Conservation (phyloP, 495 filamentous ascomycete genomes). For the Cairneyella variabilis region DNA sequence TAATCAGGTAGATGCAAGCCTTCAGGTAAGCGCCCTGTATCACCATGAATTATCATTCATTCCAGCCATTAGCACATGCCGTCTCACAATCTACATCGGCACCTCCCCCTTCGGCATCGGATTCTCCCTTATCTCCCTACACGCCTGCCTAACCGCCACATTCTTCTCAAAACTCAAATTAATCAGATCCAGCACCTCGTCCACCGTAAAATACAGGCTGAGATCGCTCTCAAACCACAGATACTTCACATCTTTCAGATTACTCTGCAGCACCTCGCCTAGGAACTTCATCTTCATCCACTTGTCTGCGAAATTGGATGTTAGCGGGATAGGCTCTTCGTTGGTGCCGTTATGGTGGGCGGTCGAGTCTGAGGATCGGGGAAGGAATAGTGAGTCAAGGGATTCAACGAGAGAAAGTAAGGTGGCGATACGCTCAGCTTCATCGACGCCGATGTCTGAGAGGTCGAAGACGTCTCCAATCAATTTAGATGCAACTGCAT, state of each 20-base stretch:
- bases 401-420: slow-evolving; percentile 68
- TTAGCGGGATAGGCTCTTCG: slow-evolving; percentile 50
- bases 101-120: neutral
- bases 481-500: slow-evolving; percentile 75
- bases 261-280: slow-evolving; percentile 83
- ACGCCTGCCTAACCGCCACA: slow-evolving; percentile 66
- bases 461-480: slow-evolving; percentile 85
- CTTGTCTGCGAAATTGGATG: slow-evolving; percentile 70
- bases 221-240: slow-evolving; percentile 85
- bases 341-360: slow-evolving; percentile 7
- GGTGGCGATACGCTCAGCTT: slow-evolving; percentile 72
- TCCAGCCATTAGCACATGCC: neutral
- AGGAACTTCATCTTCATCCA: slow-evolving; percentile 93
- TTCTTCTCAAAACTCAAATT: slow-evolving; percentile 88
- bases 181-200: slow-evolving; percentile 87
- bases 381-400: slow-evolving; percentile 73
- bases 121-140: slow-evolving; percentile 67
- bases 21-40: no score
- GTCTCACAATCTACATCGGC: neutral
- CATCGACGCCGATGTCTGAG: slow-evolving; percentile 77
- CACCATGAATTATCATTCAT: no score
- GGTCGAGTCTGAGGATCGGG: slow-evolving; percentile 34
- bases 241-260: slow-evolving; percentile 81
- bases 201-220: slow-evolving; percentile 73
- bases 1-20: no score